These are phyloP conservation scores for Trypanosoma avium DNA, from an alignment of 208 protist species.

Conservation along the genomic window DNA sequence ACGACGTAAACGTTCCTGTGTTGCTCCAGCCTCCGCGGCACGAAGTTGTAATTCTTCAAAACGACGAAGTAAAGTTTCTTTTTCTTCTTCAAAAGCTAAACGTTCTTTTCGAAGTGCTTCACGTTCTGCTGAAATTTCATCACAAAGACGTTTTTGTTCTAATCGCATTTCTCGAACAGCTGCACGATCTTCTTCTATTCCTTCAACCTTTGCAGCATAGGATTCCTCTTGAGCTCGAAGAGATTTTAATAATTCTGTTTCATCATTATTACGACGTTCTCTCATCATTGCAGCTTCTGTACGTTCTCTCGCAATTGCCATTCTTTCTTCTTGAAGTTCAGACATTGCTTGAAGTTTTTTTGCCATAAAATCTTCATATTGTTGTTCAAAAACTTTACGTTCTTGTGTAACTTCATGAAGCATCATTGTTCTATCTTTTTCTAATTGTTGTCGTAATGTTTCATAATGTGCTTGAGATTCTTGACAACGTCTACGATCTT, in stretches of 20 bases:
- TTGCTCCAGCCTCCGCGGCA: constrained; percentile 61
- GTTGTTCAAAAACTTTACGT: constrained; percentile 79
- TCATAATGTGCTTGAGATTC: constrained; percentile 73
- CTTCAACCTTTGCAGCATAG: constrained; percentile 54
- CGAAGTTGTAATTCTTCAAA: constrained; percentile 67
- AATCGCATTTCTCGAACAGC: constrained; percentile 49
- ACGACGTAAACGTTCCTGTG: constrained; percentile 54
- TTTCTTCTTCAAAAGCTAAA: constrained; percentile 78
- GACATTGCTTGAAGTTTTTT: constrained; percentile 69
- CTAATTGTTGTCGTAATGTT: constrained; percentile 76
- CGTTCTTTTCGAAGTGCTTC: constrained; percentile 69
- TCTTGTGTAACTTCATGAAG: constrained; percentile 78
- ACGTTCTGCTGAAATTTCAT: constrained; percentile 51
- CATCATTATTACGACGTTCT: constrained; percentile 79
- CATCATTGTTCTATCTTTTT: constrained; percentile 79
- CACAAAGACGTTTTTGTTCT: constrained; percentile 56
- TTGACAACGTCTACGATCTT: constrained; percentile 69
- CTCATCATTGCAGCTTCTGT: constrained; percentile 64
- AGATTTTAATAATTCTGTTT: constrained; percentile 68
- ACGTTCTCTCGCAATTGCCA: constrained; percentile 64
- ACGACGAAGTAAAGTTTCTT: constrained; percentile 61
- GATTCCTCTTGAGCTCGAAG: constrained; percentile 78
- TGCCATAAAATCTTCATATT: constrained; percentile 78
- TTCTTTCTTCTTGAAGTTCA: constrained; percentile 79
- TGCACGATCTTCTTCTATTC: constrained; percentile 67